These are phyloP conservation scores for Trichoderma brevicompactum DNA, from an alignment of 2,329 filamentous ascomycete species.

Conservation along the genomic window DNA sequence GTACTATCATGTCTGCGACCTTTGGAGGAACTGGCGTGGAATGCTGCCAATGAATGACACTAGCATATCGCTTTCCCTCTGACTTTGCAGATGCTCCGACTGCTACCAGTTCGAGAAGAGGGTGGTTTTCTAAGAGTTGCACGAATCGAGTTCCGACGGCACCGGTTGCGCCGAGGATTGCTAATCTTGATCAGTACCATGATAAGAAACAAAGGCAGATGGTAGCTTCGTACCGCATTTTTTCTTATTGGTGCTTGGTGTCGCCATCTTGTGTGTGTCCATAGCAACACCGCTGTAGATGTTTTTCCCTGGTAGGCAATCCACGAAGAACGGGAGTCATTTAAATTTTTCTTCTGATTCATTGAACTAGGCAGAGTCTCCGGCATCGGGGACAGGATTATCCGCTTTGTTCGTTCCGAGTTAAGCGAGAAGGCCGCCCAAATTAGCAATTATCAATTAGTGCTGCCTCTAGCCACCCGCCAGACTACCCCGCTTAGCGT, in stretches of 20 bases:
- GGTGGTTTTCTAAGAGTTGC: conserved; percentile 23
- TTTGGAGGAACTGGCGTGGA: conserved; percentile 5
- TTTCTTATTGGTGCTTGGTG: conserved; percentile 15
- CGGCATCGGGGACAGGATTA: conserved; percentile 2
- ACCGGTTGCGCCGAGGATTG: conserved; percentile 23
- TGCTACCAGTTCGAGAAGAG: conserved; percentile 11
- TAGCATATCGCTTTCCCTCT: conserved; percentile 20
- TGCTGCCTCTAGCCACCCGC: conserved; percentile 3
- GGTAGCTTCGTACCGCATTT: conserved; percentile 16
- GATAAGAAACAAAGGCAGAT: conserved; percentile 17
- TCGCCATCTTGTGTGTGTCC: conserved; percentile 13
- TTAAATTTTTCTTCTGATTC: conserved; percentile 8
- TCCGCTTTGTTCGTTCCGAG: conserved; percentile 6
- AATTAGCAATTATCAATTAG: conserved; percentile 3
- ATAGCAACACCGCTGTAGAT: conserved; percentile 16
- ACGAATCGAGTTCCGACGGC: conserved; percentile 25
- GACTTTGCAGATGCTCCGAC: conserved; percentile 24
- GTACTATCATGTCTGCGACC: conserved; percentile 21
- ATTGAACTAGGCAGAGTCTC: conserved; percentile 3
- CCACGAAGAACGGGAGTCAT: neutral
- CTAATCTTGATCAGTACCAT: conserved; percentile 11
- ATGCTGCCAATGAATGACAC: conserved; percentile 22
- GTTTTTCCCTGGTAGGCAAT: conserved; percentile 4
- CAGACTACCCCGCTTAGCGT: neutral
- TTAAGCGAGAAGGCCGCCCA: neutral